Percentiles rank a stretch among this genome's conserved stretches.
Conservation (phyloP, 495 filamentous ascomycete genomes). For the Neurospora tetrasperma region DNA sequence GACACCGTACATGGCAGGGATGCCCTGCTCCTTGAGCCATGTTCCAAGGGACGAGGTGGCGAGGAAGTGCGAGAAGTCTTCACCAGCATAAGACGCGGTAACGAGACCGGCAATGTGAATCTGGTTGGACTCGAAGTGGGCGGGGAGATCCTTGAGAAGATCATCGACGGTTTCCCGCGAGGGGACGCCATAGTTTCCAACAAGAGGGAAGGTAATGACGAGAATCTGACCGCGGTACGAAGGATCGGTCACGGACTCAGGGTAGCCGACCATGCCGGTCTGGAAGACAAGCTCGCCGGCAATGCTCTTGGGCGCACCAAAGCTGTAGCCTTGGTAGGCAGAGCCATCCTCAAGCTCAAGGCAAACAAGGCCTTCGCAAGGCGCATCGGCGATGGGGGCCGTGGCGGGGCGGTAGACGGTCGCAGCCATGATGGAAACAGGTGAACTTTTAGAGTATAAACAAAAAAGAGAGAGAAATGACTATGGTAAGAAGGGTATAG, state of each 20-base stretch:
- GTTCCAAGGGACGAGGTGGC: conserved; percentile 78
- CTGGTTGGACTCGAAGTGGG: conserved; percentile 80
- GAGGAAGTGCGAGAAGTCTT: conserved; percentile 89
- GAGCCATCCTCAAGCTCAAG: conserved; percentile 87
- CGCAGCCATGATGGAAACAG: conserved; percentile 28
- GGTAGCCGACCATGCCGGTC: conserved; percentile 98
- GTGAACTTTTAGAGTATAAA: not conserved
- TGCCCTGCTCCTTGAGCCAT: conserved; percentile 91
- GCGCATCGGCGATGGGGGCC: conserved; percentile 34
- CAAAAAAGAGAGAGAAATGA: not conserved
- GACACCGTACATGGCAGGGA: conserved; percentile 94
- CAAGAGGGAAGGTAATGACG: conserved; percentile 97
- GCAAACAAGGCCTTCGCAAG: conserved; percentile 52
- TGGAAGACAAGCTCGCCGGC: conserved; percentile 98
- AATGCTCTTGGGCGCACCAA: conserved; percentile 83
- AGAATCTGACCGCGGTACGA: conserved; percentile 98
- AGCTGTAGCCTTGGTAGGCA: conserved; percentile 86
- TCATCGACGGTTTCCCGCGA: conserved; percentile 72
- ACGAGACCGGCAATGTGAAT: conserved; percentile 91
- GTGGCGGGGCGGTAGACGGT: conserved; percentile 45
- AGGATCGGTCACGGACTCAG: conserved; percentile 95
- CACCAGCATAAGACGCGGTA: conserved; percentile 80
- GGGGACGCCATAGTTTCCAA: conserved; percentile 97
- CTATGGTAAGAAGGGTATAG: not conserved
- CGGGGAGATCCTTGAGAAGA: conserved; percentile 70